These are phyloP conservation scores for Trypanosoma mega DNA, from an alignment of 208 protist species.

Conservation along the genomic window DNA sequence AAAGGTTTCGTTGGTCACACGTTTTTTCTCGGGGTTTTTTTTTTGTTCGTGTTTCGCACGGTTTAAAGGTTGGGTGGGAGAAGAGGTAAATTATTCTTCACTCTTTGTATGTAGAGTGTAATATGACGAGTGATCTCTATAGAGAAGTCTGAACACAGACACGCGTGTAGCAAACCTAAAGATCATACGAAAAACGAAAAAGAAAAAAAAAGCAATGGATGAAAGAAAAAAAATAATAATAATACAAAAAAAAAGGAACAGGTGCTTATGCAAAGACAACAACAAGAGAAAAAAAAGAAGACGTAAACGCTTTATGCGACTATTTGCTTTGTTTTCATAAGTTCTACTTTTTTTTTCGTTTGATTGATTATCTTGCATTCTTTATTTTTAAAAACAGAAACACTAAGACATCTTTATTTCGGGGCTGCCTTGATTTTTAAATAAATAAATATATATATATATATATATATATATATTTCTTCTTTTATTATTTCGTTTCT, in stretches of 20 bases:
- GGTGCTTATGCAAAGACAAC: background rate
- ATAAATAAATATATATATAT: slow-evolving; percentile 14
- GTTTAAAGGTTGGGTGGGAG: too few relatives aligned
- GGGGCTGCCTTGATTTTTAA: too few relatives aligned
- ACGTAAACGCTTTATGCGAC: background rate
- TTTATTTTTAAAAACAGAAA: slow-evolving; percentile 5
- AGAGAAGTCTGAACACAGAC: too few relatives aligned
- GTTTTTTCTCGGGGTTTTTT: too few relatives aligned
- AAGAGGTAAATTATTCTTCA: background rate
- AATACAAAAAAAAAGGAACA: slow-evolving; percentile 11
- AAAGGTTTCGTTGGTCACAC: too few relatives aligned
- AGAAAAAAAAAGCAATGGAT: slow-evolving; percentile 1
- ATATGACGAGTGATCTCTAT: too few relatives aligned
- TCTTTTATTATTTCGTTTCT: too few relatives aligned
- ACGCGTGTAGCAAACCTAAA: too few relatives aligned
- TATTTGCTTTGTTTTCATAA: background rate
- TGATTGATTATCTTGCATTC: background rate
- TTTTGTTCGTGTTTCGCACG: too few relatives aligned
- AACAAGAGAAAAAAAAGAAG: slow-evolving; percentile 6
- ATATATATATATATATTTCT: slow-evolving; percentile 22
- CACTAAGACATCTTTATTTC: too few relatives aligned
- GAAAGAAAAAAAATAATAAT: slow-evolving; percentile 10
- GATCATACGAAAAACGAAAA: slow-evolving; percentile 9
- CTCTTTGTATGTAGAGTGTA: too few relatives aligned
- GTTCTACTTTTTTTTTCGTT: background rate